Evolutionary conservation across 169 alveolate species (phyloP).

Genomic region (Nephromyces sp.): DNA sequence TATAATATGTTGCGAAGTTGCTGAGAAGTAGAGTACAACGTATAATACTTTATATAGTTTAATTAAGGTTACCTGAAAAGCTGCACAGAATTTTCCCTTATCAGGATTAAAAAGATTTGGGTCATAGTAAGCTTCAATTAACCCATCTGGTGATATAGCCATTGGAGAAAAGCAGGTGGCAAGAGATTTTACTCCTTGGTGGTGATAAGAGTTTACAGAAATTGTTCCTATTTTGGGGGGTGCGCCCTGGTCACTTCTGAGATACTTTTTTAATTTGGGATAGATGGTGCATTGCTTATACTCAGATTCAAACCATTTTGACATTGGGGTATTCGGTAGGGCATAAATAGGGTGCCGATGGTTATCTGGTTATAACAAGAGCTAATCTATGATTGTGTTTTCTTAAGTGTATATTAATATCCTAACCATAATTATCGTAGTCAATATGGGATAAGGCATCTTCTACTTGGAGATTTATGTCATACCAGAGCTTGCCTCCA

Average conservation of each 20-base stretch:
- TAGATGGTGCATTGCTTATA: background rate
- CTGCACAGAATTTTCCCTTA: background rate
- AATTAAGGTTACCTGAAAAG: background rate
- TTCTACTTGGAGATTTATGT: slow-evolving; percentile 1
- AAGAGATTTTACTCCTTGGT: slow-evolving; percentile 16
- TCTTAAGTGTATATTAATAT: background rate
- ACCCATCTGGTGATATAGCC: slow-evolving; percentile 14
- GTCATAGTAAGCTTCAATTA: slow-evolving; percentile 16
- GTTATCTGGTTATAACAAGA: background rate
- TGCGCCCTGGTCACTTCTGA: background rate
- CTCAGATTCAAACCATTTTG: background rate
- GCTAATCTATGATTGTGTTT: too few species aligned
- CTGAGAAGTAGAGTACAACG: too few species aligned
- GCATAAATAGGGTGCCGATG: background rate
- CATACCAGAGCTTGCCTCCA: slow-evolving; percentile 16
- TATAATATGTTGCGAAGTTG: too few species aligned
- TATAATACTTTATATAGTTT: too few species aligned
- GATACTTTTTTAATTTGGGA: background rate
- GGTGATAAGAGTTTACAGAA: slow-evolving; percentile 17
- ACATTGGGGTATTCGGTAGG: background rate
- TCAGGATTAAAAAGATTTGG: background rate
- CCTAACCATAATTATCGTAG: slow-evolving; percentile 15
- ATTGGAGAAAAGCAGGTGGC: slow-evolving; percentile 3
- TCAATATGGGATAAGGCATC: background rate
- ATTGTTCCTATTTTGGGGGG: background rate